Evolutionary conservation across 2,329 filamentous ascomycete species (phyloP), one percentile per base, ranked within the genome.

Genomic region (Ceratocystis destructans): DNA sequence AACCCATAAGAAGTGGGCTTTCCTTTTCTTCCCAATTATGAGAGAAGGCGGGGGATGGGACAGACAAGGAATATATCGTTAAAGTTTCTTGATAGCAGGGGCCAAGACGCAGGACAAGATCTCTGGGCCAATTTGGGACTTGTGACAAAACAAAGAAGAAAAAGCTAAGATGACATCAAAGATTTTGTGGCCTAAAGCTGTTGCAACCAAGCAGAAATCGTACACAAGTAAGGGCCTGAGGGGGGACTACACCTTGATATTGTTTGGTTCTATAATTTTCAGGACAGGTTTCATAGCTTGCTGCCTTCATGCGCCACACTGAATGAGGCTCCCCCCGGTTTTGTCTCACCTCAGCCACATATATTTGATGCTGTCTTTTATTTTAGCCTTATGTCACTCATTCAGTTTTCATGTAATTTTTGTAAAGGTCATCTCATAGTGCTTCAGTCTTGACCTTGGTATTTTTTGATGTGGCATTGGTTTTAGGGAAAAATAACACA

Each of bases 1-100:
- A 37, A 41, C 37, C 20, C 57, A 62, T 62, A 44, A 63, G 22
- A 44, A 44, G 31, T 57, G 61, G 66, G 57, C n/a, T 65, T 31
- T 17, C 22, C 55, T 45, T 37, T 37, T 37, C 50, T 63, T 20
- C 12, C 25, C 22, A 8, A 25, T 50, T 55, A 20, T 57, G 8
- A 62, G 59, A 44, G 37, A 62, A 45, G 61, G 37, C 61, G 61
- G 61, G 61, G 20, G 37, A 62, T n/a, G 25, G 20, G 12, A 62
- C 33, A 62, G 22, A 15, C 33, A 62, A 62, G 25, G 41, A 12
- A 41, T 17, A 20, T 25, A 33, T 44, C n/a, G 59, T 61, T 37
- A 7, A 28, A 53, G 48, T 7, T 41, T 10, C 22, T 53, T 25
- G 20, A 53, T 25, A 53, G 22, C 48, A 25, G 7, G 48, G 48